Conservation (phyloP, 768 basidiomycete species). For the Leccinum obscurum region DNA sequence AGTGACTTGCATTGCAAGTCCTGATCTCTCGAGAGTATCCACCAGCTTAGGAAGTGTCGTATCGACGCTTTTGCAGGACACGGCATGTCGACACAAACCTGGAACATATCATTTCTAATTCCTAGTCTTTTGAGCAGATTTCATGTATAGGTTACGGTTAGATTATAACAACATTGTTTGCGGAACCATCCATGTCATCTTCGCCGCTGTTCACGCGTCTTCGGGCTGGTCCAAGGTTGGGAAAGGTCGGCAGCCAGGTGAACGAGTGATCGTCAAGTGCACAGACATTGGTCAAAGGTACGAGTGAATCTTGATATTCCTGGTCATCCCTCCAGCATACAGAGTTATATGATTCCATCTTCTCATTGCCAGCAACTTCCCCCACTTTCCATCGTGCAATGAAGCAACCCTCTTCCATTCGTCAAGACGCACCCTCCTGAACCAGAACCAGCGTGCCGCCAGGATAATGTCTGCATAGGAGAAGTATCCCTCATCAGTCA, state of each 20-base stretch:
- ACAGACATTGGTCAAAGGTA: not conserved
- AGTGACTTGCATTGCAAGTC: constrained; percentile 52
- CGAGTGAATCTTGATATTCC: no score
- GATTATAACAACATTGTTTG: not conserved
- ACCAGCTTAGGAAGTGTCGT: constrained; percentile 70
- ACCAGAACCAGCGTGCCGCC: constrained; percentile 13
- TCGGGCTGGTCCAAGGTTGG: no score
- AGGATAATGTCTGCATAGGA: constrained; percentile 33
- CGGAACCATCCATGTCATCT: not conserved
- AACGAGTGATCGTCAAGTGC: not conserved
- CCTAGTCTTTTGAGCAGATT: not conserved
- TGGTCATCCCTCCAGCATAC: no score
- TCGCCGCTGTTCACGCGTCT: not conserved
- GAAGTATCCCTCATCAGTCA: constrained; percentile 33
- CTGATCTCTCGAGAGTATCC: constrained; percentile 54
- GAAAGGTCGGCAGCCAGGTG: no score
- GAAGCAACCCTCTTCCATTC: constrained; percentile 29
- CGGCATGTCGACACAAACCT: constrained; percentile 64
- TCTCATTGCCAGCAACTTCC: constrained; percentile 22
- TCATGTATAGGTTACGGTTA: not conserved
- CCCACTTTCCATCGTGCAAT: constrained; percentile 30
- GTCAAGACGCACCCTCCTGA: constrained; percentile 19
- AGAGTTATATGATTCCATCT: constrained; percentile 30
- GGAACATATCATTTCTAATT: constrained; percentile 41
- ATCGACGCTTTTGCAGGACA: constrained; percentile 48